A percentile compares a stretch with the other conserved stretches of the same genome.
phyloP scores from a whole-genome alignment of 2,329 filamentous ascomycete species.

The Trichoderma arundinaceum region DNA sequence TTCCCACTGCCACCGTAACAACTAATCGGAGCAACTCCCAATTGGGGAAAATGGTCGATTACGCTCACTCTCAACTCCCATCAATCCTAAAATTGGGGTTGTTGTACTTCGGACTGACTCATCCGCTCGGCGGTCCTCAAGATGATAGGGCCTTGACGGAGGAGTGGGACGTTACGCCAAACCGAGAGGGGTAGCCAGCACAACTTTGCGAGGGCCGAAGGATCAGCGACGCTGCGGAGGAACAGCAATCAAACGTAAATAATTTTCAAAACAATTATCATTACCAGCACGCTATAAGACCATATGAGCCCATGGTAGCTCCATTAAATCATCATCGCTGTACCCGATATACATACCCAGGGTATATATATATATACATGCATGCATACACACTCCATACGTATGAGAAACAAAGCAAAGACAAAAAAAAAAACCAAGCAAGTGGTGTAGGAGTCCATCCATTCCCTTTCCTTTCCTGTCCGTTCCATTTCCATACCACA shows the following conservation, averaged over 20 bases:
- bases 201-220: neutral
- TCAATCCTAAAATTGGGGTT: slow-evolving; percentile 11
- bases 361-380: slow-evolving; percentile 12
- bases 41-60: neutral
- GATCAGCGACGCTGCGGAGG: neutral
- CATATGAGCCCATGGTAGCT: neutral
- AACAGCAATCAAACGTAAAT: neutral
- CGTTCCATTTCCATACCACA: neutral
- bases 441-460: neutral
- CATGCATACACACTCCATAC: slow-evolving; percentile 9
- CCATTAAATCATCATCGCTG: slow-evolving; percentile 5
- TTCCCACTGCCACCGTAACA: neutral
- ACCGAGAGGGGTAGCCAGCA: neutral
- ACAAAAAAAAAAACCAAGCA: neutral
- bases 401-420: slow-evolving; percentile 1
- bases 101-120: neutral
- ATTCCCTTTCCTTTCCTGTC: neutral
- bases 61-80: neutral
- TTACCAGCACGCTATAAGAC: slow-evolving; percentile 7
- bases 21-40: neutral
- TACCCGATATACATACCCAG: slow-evolving; percentile 7
- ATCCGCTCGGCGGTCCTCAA: neutral
- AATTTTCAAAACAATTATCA: neutral
- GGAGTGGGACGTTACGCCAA: neutral
- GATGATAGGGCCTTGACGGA: neutral